These are phyloP conservation scores for Pholiota microspora DNA, from an alignment of 768 basidiomycete species.

Conservation along the genomic window DNA sequence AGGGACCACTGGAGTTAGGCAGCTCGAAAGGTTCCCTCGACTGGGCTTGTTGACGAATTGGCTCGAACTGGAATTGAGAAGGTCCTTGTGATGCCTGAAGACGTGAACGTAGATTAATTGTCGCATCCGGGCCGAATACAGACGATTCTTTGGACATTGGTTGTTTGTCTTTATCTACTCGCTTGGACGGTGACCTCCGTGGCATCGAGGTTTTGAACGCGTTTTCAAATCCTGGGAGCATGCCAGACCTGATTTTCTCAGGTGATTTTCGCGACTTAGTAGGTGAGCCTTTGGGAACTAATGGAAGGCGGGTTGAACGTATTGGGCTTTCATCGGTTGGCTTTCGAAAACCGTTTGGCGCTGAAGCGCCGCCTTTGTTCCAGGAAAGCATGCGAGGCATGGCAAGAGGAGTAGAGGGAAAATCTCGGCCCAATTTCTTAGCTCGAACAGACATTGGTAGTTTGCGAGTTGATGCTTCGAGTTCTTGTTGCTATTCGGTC, in stretches of 20 bases:
- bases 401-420: slow-evolving; percentile 37
- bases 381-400: slow-evolving; percentile 37
- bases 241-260: slow-evolving; percentile 28
- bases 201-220: slow-evolving; percentile 44
- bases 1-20: neutral
- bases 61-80: slow-evolving; percentile 5
- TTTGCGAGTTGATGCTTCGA: slow-evolving; percentile 55
- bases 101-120: slow-evolving; percentile 5
- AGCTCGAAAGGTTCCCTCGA: neutral
- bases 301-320: slow-evolving; percentile 30
- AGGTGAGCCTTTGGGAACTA: slow-evolving; percentile 21
- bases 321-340: slow-evolving; percentile 35
- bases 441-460: slow-evolving; percentile 44
- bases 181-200: slow-evolving; percentile 24
- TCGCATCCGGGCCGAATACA: slow-evolving; percentile 10
- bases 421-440: slow-evolving; percentile 33
- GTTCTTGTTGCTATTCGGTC: slow-evolving; percentile 64
- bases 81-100: slow-evolving; percentile 9
- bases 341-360: slow-evolving; percentile 23
- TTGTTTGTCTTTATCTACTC: slow-evolving; percentile 22
- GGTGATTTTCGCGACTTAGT: slow-evolving; percentile 29
- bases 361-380: slow-evolving; percentile 23
- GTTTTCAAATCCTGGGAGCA: slow-evolving; percentile 55
- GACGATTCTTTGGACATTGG: slow-evolving; percentile 13
- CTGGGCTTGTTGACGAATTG: neutral